Evolutionary conservation across 2,329 filamentous ascomycete genomes (phyloP), one percentile per base, ranked within the genome.

Genomic region (Aspergillus viridinutans): DNA sequence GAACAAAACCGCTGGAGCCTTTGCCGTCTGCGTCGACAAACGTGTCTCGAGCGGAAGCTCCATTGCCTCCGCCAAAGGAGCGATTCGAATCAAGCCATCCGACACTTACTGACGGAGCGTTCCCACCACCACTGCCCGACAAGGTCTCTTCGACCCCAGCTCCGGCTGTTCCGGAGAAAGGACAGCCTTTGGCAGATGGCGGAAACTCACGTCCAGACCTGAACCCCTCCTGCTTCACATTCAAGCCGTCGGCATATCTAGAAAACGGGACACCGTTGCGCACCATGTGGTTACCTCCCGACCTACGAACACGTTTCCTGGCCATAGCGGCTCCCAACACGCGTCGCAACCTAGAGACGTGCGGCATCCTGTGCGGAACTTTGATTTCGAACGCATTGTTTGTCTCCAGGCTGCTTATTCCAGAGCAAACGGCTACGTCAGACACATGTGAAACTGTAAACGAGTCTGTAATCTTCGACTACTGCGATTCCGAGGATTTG

Each of bases 371-470:
- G 10, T 96, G 92, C 68, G 94, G 93, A 7, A 93, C 90, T 1
- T 81, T 92, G 1, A 89, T 96, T 67, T 93, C 92, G 64, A 97
- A 97, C 70, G 94, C 94, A 0, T 81, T 99, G 3, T 97, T 97
- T 76, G 87, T 99, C 58, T 90, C 88, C 4, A 87, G 88, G 55
- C 83, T 99, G 4, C 83, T 99, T 25, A 92, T 99, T 23, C 94
- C 94, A 0, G 90, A 96, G 68, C 94, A 99, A 72, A 89, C 86
- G 53, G 88, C 89, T 67, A 97, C 93, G 0, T 87, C 88, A 2
- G 93, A 99, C 69, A 97, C 94, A 0, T 99, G 94, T 72, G 93
- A 97, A 74, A 97, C 91, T 21, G 85, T 91, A 50, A 94, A 97
- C 63, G 92, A 96, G 72, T 83, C 84, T 29, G 85, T 86, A 0